Base-by-base conservation (phyloP, 164 flowering plant genomes). In the Protea cynaroides region DNA sequence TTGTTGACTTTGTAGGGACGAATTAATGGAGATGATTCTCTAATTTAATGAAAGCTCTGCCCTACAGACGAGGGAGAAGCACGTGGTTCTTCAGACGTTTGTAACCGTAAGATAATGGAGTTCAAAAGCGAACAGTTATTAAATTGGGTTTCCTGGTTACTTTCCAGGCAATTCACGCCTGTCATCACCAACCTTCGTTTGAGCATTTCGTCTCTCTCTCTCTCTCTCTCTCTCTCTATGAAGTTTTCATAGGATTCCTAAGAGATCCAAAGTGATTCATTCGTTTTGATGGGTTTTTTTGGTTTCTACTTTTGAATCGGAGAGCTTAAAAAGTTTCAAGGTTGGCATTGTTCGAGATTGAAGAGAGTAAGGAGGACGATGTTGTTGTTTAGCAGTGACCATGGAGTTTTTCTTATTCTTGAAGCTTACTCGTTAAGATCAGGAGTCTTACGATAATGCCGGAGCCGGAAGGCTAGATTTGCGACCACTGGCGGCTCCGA, bases 61-160 rank as follows among this genome's bases (percentile, higher is more conserved):
- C 34, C 5, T 25, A 18, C n/a, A 21, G 24, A 14, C 36, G 36
- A 34, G 61, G n/a, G 51, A 38, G 51, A 34, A 62, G 79, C 82
- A 80, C 80, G 83, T 82, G 86, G 78, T 70, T 69, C 69, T 64
- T 68, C 74, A 47, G 56, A n/a, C 73, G 46, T 77, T 66, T 58
- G 77, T 62, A 70, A 70, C 69, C 69, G 23, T 23, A 21, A 7
- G 21, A 4, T 40, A 24, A 49, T 40, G 14, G 46, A 40, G 8
- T 40, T 63, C 72, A 50, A 71, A 61, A 57, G 60, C 34, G 5
- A 29, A 5, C 65, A 54, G 59, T 59, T 69, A 79, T 71, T 79
- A 63, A 80, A 63, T 80, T 70, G 63, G 34, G 34, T 3, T 29
- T 5, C 80, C 86, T 71, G 80, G 71, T 71, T 62, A 61, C 76